Percentiles rank a stretch among this genome's conserved stretches.
Conservation (phyloP, 1,139 yeast species). For the Yamadazyma blattariae region DNA sequence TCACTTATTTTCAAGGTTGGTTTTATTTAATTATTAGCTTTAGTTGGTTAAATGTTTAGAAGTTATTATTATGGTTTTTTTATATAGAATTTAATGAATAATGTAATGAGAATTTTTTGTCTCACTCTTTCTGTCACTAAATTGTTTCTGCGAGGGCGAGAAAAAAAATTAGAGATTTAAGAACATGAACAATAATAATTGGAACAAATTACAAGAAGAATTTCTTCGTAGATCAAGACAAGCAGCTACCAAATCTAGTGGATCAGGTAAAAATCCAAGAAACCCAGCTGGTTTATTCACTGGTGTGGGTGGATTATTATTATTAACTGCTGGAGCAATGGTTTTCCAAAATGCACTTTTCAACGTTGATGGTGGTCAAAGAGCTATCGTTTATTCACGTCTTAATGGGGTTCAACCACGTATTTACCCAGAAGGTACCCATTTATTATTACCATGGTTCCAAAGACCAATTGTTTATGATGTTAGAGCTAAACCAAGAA, state of each 20-base stretch:
- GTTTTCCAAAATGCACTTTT: slow-evolving; percentile 74
- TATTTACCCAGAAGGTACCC: slow-evolving; percentile 94
- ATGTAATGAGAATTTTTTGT: neutral
- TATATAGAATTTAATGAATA: too few relatives aligned
- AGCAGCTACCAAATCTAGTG: slow-evolving; percentile 45
- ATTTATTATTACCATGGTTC: slow-evolving; percentile 89
- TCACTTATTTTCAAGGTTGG: too few relatives aligned
- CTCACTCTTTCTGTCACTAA: neutral
- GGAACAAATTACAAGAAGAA: slow-evolving; percentile 67
- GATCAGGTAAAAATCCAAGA: slow-evolving; percentile 29
- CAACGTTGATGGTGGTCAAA: slow-evolving; percentile 98
- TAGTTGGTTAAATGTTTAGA: too few relatives aligned
- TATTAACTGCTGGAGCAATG: slow-evolving; percentile 71
- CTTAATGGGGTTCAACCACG: slow-evolving; percentile 81
- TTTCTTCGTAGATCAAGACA: slow-evolving; percentile 47
- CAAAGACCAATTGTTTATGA: slow-evolving; percentile 92
- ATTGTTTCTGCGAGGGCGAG: slow-evolving; percentile 1
- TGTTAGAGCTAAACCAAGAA: slow-evolving; percentile 96
- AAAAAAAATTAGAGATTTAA: neutral
- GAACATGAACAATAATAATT: slow-evolving; percentile 58
- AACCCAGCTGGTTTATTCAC: slow-evolving; percentile 61
- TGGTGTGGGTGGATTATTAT: slow-evolving; percentile 74
- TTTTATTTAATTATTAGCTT: too few relatives aligned
- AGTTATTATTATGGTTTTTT: too few relatives aligned
- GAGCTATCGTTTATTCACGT: slow-evolving; percentile 93